phyloP scores from a whole-genome alignment of 768 basidiomycete genomes.

The Suillus placidus region DNA sequence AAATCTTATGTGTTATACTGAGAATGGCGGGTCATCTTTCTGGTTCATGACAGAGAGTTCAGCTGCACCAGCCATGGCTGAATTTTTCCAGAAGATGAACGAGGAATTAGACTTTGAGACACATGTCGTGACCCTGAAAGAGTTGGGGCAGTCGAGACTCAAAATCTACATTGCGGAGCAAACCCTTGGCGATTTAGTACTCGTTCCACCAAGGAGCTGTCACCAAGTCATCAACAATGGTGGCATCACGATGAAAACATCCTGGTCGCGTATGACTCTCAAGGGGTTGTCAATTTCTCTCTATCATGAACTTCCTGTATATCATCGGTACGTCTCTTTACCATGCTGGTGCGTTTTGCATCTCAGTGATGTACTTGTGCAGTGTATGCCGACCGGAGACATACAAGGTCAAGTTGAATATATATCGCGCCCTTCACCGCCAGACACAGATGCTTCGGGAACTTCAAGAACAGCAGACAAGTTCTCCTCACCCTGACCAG shows the following conservation, averaged over 20 bases:
- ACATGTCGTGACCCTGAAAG: conserved; percentile 61
- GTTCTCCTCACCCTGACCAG: neutral
- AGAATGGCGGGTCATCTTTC: conserved; percentile 69
- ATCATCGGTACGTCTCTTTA: conserved; percentile 58
- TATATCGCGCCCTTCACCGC: conserved; percentile 55
- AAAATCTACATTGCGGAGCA: conserved; percentile 73
- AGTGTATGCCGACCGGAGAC: conserved; percentile 83
- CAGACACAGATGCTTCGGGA: conserved; percentile 27
- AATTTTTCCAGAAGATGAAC: conserved; percentile 56
- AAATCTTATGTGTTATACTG: conserved; percentile 85
- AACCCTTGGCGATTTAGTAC: conserved; percentile 72
- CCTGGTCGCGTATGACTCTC: conserved; percentile 86
- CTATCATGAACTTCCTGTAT: conserved; percentile 76
- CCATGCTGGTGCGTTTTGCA: neutral
- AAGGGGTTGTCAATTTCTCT: conserved; percentile 60
- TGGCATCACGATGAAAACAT: conserved; percentile 80
- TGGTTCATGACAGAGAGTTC: conserved; percentile 85
- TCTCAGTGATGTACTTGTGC: conserved; percentile 5
- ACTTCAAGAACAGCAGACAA: conserved; percentile 5
- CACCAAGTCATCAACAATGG: conserved; percentile 85
- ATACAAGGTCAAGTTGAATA: conserved; percentile 71
- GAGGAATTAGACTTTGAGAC: conserved; percentile 69
- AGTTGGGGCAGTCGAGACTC: conserved; percentile 69
- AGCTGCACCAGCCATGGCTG: conserved; percentile 53
- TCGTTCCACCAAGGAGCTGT: conserved; percentile 79